A percentile compares a stretch with the other conserved stretches of the same genome.
These are phyloP conservation scores for Solanum arcanum DNA, from an alignment of 257 asterid genomes.

Conservation along the genomic window DNA sequence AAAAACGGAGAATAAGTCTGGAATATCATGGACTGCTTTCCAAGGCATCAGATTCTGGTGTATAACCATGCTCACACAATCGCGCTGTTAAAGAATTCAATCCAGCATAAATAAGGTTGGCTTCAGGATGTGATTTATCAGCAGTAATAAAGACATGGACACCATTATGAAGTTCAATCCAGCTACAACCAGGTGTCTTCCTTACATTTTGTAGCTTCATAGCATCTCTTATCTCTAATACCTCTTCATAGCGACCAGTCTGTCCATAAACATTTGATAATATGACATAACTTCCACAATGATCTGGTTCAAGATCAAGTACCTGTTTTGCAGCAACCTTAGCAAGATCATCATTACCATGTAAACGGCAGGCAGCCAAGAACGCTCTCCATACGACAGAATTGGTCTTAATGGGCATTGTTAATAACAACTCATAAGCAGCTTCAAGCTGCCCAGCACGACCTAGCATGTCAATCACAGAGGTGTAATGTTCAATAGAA, in stretches of 20 bases:
- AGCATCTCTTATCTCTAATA: slow-evolving; percentile 48
- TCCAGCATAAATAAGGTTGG: slow-evolving; percentile 28
- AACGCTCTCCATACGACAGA: slow-evolving; percentile 75
- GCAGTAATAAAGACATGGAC: slow-evolving; percentile 49
- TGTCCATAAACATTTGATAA: slow-evolving; percentile 74
- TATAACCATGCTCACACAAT: slow-evolving; percentile 30
- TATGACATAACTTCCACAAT: slow-evolving; percentile 72
- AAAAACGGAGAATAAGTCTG: not conserved
- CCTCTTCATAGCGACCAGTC: slow-evolving; percentile 58
- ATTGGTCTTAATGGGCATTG: slow-evolving; percentile 55
- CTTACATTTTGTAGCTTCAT: slow-evolving; percentile 69
- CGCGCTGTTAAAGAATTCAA: slow-evolving; percentile 47
- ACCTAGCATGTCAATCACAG: slow-evolving; percentile 84
- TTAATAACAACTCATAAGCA: slow-evolving; percentile 50
- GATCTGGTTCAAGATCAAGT: slow-evolving; percentile 55
- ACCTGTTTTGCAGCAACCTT: slow-evolving; percentile 43
- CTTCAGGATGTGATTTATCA: slow-evolving; percentile 45
- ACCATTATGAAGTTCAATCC: slow-evolving; percentile 70
- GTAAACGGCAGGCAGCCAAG: slow-evolving; percentile 64
- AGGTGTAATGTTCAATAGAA: slow-evolving; percentile 58
- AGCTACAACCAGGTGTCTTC: slow-evolving; percentile 87
- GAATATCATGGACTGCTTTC: slow-evolving; percentile 22
- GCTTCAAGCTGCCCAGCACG: slow-evolving; percentile 63
- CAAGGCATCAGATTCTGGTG: slow-evolving; percentile 13
- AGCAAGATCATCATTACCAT: slow-evolving; percentile 56